Evolutionary conservation across 495 filamentous ascomycete genomes (phyloP).

Genomic region (Penicillium lividum): DNA sequence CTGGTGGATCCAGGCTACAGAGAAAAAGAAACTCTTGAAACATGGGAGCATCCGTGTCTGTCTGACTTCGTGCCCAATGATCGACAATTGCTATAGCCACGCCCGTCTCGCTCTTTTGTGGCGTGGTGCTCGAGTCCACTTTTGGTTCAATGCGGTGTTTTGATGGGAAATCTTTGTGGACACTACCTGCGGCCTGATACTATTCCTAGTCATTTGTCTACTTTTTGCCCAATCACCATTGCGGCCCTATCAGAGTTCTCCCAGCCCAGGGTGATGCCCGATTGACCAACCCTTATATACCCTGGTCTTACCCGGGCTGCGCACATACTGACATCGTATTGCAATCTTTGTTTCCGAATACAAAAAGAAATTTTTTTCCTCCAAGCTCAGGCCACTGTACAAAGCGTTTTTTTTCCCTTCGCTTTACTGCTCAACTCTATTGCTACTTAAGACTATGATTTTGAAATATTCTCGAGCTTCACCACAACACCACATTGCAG

Average conservation of each 20-base stretch:
- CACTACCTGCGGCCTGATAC: constrained; percentile 25
- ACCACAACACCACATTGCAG: constrained; percentile 23
- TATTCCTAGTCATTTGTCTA: constrained; percentile 24
- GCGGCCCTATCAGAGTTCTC: constrained; percentile 27
- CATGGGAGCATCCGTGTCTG: constrained; percentile 6
- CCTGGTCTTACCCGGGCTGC: constrained; percentile 16
- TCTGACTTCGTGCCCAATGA: constrained; percentile 18
- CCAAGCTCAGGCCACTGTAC: constrained; percentile 10
- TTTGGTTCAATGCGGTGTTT: not conserved
- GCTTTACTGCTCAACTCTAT: constrained; percentile 15
- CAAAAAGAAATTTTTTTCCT: constrained; percentile 13
- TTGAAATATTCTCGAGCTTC: constrained; percentile 11
- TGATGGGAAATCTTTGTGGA: constrained; percentile 7
- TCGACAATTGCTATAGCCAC: constrained; percentile 13
- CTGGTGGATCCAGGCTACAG: constrained; percentile 4
- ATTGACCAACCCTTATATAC: constrained; percentile 30
- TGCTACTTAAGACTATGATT: constrained; percentile 27
- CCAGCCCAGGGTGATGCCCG: constrained; percentile 28
- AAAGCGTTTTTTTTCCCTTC: constrained; percentile 5
- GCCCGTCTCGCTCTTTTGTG: constrained; percentile 1
- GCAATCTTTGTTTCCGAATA: constrained; percentile 21
- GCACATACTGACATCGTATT: constrained; percentile 10
- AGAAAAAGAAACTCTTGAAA: constrained; percentile 2
- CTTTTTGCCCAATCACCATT: constrained; percentile 24
- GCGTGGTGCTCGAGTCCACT: not conserved